Evolutionary conservation across 208 protist species (phyloP).

Genomic region (Leishmania aethiopica): DNA sequence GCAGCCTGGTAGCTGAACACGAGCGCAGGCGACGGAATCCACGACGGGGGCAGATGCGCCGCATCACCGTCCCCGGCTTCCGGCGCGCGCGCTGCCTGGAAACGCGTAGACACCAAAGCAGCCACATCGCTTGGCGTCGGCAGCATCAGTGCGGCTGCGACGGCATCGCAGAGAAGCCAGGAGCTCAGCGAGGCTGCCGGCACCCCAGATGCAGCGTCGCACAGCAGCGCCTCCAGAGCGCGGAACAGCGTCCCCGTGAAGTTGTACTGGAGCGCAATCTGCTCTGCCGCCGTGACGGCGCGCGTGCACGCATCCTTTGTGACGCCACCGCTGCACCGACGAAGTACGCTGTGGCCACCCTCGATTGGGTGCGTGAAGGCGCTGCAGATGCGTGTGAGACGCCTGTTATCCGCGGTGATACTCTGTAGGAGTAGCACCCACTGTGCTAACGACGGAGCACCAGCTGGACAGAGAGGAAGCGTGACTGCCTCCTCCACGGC

Average conservation of each 20-base stretch:
- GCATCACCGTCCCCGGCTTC: not conserved
- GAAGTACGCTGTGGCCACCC: not conserved
- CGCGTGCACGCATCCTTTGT: slow-evolving; percentile 57
- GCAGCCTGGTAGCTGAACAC: slow-evolving; percentile 25
- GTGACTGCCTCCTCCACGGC: not conserved
- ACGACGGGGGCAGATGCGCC: not conserved
- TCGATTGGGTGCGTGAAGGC: slow-evolving; percentile 12
- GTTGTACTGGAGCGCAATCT: slow-evolving; percentile 68
- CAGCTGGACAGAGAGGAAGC: slow-evolving; percentile 45
- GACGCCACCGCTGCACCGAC: slow-evolving; percentile 5
- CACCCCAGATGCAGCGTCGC: slow-evolving; percentile 11
- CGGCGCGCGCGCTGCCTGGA: slow-evolving; percentile 12
- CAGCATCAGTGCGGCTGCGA: slow-evolving; percentile 18
- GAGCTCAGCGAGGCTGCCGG: slow-evolving; percentile 19
- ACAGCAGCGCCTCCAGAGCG: slow-evolving; percentile 39
- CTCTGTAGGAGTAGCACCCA: slow-evolving; percentile 53
- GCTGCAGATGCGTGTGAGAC: slow-evolving; percentile 33
- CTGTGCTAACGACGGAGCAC: slow-evolving; percentile 38
- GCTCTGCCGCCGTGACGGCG: slow-evolving; percentile 52
- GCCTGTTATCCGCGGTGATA: slow-evolving; percentile 43
- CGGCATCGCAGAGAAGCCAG: slow-evolving; percentile 17
- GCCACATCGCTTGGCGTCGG: slow-evolving; percentile 19
- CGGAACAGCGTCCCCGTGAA: slow-evolving; percentile 47
- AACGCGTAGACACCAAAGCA: slow-evolving; percentile 23
- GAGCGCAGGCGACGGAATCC: slow-evolving; percentile 16